A percentile compares a stretch with the other conserved stretches of the same genome.
These are phyloP conservation scores for Odontarrhena argentea DNA, from an alignment of 345 rosid genomes.

Conservation along the genomic window DNA sequence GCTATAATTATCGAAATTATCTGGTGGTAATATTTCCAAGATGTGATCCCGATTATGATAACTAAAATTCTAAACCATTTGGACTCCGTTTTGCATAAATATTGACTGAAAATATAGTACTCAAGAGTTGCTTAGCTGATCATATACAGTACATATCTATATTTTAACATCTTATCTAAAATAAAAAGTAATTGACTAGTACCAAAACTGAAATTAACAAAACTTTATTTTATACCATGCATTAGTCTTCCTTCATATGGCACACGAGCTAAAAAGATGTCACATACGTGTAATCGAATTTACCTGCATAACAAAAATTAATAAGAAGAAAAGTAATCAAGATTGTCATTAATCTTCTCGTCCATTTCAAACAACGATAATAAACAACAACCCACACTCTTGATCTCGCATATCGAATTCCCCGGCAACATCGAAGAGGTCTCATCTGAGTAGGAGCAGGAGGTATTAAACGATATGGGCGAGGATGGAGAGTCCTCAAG, in stretches of 20 bases:
- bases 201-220: too few relatives aligned
- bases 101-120: too few relatives aligned
- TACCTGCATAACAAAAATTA: not conserved
- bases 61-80: too few relatives aligned
- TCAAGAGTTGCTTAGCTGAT: too few relatives aligned
- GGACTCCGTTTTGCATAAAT: too few relatives aligned
- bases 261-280: constrained; percentile 1
- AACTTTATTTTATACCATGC: not conserved
- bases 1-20: too few relatives aligned
- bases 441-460: constrained; percentile 34
- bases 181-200: too few relatives aligned
- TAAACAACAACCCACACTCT: constrained; percentile 30
- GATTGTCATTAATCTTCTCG: constrained; percentile 31
- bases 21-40: too few relatives aligned
- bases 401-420: constrained; percentile 11
- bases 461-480: constrained; percentile 24
- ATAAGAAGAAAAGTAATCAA: constrained; percentile 14
- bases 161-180: too few relatives aligned
- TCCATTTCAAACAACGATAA: constrained; percentile 37
- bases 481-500: constrained; percentile 24
- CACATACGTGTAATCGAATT: not conserved
- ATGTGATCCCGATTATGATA: too few relatives aligned
- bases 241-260: not conserved
- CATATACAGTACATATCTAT: too few relatives aligned
- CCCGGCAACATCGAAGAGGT: constrained; percentile 26